Base-by-base conservation (phyloP, 2,329 filamentous ascomycete species). In the Graphiopsis chlorocephala region DNA sequence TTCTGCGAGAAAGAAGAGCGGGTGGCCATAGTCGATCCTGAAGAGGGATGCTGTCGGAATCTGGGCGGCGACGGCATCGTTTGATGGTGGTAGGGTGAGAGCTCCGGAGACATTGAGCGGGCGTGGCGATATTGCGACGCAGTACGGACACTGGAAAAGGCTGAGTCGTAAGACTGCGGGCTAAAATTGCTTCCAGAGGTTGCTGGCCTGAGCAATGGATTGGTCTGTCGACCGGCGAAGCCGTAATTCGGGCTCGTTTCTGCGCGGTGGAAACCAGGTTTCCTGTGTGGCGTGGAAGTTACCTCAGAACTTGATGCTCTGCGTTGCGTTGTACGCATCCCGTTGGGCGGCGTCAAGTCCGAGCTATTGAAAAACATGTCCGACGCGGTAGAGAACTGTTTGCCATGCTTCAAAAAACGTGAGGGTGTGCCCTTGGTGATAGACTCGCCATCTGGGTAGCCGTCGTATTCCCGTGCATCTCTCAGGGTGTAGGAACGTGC, bases 391-490 rank as follows among this genome's bases (percentile, higher is more conserved):
- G 65, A 65, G 12, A 67, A 63, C 17, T 70, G 68, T 52, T 65
- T 68, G n/a, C 66, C 64, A 45, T 72, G 72, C 50, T 71, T 71
- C 35, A 76, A 68, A 60, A 77, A 75, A 26, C 75, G 71, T 15
- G 73, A 75, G 23, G 76, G 75, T 47, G 75, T 77, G 38, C 75
- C 75, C 63, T 67, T 70, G 17, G 71, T 58, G 55, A 77, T 74
- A 12, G 73, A 74, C 48, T 71, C 71, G 57, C 75, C 75, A 62
- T 75, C 72, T 3, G 75, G 74, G 64, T 73, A 76, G 52, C 67
- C 72, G 57, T 72, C 69, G 50, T 73, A 70, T 47, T 72, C 68
- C 26, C 66, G 38, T 26, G 62, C 65, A 61, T 70, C 68, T 33
- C 67, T 67, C 45, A 69, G 42, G 23, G 66, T 68, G n/a, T 66